phyloP scores from a whole-genome alignment of 2,329 filamentous ascomycete species.

The Diplodia seriata region DNA sequence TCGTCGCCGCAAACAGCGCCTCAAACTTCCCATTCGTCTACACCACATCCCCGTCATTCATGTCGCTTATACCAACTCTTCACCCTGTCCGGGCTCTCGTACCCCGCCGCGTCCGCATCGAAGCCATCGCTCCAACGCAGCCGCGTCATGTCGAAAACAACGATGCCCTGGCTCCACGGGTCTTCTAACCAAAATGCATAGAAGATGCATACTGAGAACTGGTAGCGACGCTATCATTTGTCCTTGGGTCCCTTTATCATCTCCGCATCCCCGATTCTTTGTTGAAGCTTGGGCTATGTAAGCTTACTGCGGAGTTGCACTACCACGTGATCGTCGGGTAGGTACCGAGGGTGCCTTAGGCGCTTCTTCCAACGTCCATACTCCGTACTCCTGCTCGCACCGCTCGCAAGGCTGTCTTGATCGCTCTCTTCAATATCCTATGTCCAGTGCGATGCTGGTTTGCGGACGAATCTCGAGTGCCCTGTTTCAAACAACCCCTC shows the following conservation, averaged over 20 bases:
- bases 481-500: no score
- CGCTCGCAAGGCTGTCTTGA: no score
- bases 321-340: background rate
- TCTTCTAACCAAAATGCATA: background rate
- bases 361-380: no score
- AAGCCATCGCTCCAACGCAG: conserved; percentile 3
- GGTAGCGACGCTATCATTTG: no score
- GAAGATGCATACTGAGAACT: no score
- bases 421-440: no score
- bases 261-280: background rate
- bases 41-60: background rate
- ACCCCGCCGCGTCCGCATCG: conserved; percentile 10
- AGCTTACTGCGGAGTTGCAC: background rate
- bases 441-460: no score
- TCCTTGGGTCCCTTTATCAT: no score
- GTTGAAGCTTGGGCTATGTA: background rate
- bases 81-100: conserved; percentile 12
- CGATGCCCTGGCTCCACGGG: conserved; percentile 11
- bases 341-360: no score
- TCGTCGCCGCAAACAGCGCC: background rate
- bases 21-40: background rate
- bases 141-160: conserved; percentile 13
- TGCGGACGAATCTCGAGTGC: no score
- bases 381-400: no score
- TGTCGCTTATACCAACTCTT: conserved; percentile 11